Percentiles rank a stretch among this genome's conserved stretches.
Conservation (phyloP, 202 grass and related monocot genomes). For the Eragrostis tef region DNA sequence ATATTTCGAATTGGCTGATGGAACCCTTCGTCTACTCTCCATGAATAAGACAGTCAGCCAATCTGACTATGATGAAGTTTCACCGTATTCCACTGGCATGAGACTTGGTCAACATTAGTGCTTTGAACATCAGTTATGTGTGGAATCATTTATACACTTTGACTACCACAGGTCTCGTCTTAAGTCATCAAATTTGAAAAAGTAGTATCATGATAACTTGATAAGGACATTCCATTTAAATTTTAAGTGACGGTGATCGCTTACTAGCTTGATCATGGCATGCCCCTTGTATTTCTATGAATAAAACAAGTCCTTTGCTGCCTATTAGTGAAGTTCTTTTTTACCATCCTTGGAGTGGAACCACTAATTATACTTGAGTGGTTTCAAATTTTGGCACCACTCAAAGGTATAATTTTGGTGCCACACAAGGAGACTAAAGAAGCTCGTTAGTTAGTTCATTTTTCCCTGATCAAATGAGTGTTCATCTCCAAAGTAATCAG, state of each 20-base stretch:
- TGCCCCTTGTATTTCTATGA: background rate
- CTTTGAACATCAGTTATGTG: slow-evolving; percentile 35
- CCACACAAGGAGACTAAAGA: no score
- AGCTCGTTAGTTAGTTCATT: background rate
- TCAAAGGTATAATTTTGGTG: no score
- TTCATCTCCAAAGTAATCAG: background rate
- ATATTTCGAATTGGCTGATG: background rate
- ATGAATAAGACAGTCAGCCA: background rate
- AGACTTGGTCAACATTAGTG: background rate
- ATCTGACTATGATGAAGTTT: background rate
- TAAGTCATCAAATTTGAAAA: slow-evolving; percentile 4
- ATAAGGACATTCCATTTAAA: slow-evolving; percentile 6
- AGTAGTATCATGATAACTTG: background rate
- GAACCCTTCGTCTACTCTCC: background rate
- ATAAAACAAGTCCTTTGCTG: background rate
- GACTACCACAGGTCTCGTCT: background rate
- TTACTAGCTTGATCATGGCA: background rate
- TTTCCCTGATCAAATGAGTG: background rate
- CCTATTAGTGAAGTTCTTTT: background rate
- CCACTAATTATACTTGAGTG: no score
- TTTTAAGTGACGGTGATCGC: background rate
- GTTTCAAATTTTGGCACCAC: no score
- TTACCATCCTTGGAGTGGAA: no score
- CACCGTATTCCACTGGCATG: background rate
- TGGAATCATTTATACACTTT: slow-evolving; percentile 24